Conservation (phyloP, 2,329 filamentous ascomycete species). For the Diaporthe batatas region DNA sequence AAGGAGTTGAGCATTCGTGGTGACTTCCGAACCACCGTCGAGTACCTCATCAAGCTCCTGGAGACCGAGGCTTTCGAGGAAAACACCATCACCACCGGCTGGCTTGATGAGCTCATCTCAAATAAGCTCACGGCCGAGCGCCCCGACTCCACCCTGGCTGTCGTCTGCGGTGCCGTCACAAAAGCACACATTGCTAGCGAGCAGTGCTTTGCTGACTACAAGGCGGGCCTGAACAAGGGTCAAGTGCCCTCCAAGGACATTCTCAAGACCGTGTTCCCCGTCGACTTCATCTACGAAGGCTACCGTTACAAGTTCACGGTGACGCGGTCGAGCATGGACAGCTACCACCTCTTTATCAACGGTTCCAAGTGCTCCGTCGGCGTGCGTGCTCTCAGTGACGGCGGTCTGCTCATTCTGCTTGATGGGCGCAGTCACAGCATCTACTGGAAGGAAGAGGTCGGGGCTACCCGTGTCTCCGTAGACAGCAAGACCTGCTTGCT, state of each 20-base stretch:
- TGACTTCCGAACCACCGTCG: slow-evolving; percentile 98
- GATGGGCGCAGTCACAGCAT: slow-evolving; percentile 96
- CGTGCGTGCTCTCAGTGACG: slow-evolving; percentile 91
- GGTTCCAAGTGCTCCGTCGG: slow-evolving; percentile 96
- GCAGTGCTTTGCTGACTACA: slow-evolving; percentile 87
- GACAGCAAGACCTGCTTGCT: slow-evolving; percentile 98
- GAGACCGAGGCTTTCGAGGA: slow-evolving; percentile 99
- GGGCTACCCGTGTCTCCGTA: slow-evolving; percentile 93
- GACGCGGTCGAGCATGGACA: slow-evolving; percentile 90
- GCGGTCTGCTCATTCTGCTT: slow-evolving; percentile 90
- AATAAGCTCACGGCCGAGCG: slow-evolving; percentile 97
- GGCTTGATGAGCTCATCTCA: slow-evolving; percentile 98
- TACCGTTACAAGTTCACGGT: slow-evolving; percentile 98
- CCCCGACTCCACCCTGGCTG: slow-evolving; percentile 92
- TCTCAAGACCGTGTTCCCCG: slow-evolving; percentile 95
- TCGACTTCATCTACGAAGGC: slow-evolving; percentile 99
- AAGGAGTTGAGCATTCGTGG: slow-evolving; percentile 99
- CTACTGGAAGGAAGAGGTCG: slow-evolving; percentile 99
- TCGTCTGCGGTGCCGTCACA: slow-evolving; percentile 93
- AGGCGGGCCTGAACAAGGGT: slow-evolving; percentile 91
- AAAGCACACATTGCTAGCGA: slow-evolving; percentile 97
- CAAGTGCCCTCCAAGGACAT: slow-evolving; percentile 97
- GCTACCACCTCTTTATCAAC: slow-evolving; percentile 98
- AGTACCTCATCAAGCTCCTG: slow-evolving; percentile 98
- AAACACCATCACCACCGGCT: slow-evolving; percentile 98